Evolutionary conservation across 2,329 filamentous ascomycete genomes (phyloP).

Genomic region (Aspergillus pseudoglaucus): DNA sequence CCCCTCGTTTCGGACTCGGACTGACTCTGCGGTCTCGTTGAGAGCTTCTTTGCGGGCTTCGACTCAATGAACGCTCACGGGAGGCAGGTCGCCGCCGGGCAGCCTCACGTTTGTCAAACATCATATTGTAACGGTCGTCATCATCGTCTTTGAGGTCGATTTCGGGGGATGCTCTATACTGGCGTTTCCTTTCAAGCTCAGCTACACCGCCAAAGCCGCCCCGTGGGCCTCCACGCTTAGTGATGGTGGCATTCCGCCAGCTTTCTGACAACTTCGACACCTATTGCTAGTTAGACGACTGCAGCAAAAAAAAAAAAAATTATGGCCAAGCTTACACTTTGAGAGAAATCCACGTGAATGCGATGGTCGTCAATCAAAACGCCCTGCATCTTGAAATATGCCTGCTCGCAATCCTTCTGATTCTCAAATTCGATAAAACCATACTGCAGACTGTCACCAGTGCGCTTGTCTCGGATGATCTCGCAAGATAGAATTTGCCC

Average conservation of each 20-base stretch:
- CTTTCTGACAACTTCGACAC: conserved; percentile 74
- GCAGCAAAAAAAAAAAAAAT: neutral
- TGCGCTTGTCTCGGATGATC: conserved; percentile 88
- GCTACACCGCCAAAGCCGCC: conserved; percentile 89
- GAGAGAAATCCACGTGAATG: conserved; percentile 97
- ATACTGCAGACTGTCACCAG: conserved; percentile 91
- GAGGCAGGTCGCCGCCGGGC: conserved; percentile 12
- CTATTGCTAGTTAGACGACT: conserved; percentile 24
- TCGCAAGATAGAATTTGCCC: conserved; percentile 93
- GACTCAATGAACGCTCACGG: conserved; percentile 31
- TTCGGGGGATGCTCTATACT: conserved; percentile 68
- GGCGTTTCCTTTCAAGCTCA: conserved; percentile 79
- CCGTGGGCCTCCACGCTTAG: conserved; percentile 60
- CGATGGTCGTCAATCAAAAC: conserved; percentile 94
- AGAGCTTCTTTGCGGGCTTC: conserved; percentile 38
- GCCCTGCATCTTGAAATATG: conserved; percentile 98
- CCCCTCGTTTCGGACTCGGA: conserved; percentile 20
- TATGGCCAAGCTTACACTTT: conserved; percentile 60
- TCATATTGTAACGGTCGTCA: conserved; percentile 62
- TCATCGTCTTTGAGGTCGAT: conserved; percentile 40
- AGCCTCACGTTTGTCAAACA: conserved; percentile 57
- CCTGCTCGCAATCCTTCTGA: conserved; percentile 85
- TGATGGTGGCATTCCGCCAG: conserved; percentile 81
- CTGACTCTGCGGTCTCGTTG: conserved; percentile 25
- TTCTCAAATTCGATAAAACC: conserved; percentile 96